These are phyloP conservation scores for Cercospora sp. DNA, from an alignment of 2,329 filamentous ascomycete species.

Conservation along the genomic window DNA sequence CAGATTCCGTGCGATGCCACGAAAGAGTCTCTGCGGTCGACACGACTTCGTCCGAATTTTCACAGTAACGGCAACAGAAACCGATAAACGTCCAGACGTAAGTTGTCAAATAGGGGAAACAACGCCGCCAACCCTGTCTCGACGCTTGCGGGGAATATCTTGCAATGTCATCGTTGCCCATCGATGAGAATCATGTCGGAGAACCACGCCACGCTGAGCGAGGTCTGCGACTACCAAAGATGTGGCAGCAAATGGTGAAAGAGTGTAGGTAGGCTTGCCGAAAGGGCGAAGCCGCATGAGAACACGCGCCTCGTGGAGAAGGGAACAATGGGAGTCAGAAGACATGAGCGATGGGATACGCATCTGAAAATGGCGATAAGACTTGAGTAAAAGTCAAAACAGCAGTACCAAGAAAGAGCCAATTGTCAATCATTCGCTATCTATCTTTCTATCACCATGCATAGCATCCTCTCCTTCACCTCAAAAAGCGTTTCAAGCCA, in stretches of 20 bases:
- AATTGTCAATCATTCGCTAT: background rate
- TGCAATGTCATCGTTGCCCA: background rate
- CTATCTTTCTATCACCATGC: slow-evolving; percentile 1
- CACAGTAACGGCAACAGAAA: background rate
- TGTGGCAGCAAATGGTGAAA: background rate
- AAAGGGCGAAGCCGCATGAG: background rate
- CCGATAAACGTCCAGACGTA: background rate
- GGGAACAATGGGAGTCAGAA: background rate
- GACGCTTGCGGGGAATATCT: background rate
- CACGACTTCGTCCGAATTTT: background rate
- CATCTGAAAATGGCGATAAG: background rate
- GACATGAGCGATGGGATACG: background rate
- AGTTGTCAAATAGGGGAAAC: background rate
- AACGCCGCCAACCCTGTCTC: background rate
- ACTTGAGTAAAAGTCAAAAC: background rate
- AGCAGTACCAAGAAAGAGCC: background rate
- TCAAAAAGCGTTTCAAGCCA: background rate
- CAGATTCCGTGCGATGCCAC: too few species aligned
- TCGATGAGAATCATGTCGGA: background rate
- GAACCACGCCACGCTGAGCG: background rate
- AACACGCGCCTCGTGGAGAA: background rate
- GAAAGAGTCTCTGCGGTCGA: background rate
- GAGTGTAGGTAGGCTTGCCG: background rate
- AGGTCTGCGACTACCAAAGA: background rate
- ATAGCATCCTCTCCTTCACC: background rate